Conservation (phyloP, 192 early-diverging fungal species). For the Endogone sp. region DNA sequence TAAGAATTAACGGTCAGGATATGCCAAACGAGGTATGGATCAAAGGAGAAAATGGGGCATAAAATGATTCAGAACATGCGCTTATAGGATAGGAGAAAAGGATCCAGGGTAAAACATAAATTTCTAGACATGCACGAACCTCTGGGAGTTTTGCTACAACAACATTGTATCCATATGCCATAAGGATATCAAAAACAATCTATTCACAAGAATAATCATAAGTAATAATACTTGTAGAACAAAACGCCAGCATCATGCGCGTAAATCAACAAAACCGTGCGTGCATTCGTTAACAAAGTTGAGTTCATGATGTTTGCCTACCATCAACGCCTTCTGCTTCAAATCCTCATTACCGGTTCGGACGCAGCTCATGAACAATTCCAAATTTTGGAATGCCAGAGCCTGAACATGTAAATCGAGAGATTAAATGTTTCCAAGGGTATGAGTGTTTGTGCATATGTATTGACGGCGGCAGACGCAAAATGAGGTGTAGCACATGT, state of each 20-base stretch:
- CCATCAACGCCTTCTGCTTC: conserved; percentile 66
- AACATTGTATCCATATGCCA: conserved; percentile 47
- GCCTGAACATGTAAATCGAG: conserved; percentile 28
- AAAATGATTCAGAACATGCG: too few relatives aligned
- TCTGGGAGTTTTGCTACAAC: conserved; percentile 19
- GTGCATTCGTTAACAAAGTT: too few relatives aligned
- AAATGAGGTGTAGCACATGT: too few relatives aligned
- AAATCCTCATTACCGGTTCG: conserved; percentile 53
- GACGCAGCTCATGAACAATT: conserved; percentile 68
- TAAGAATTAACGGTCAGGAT: too few relatives aligned
- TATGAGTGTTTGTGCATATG: background rate
- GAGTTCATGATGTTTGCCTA: conserved; percentile 14
- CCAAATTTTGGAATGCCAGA: conserved; percentile 68
- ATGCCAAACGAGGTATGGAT: too few relatives aligned
- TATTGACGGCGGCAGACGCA: too few relatives aligned
- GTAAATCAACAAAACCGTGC: too few relatives aligned
- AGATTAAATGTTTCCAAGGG: background rate
- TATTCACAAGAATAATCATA: conserved; percentile 13
- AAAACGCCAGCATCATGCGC: too few relatives aligned
- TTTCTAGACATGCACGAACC: conserved; percentile 11
- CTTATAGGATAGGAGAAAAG: too few relatives aligned
- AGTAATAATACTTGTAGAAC: too few relatives aligned
- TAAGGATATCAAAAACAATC: conserved; percentile 62
- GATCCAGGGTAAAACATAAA: conserved; percentile 9
- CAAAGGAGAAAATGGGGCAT: too few relatives aligned